phyloP scores from a whole-genome alignment of 176 grass and related monocot species.

The Elymus sibiricus region DNA sequence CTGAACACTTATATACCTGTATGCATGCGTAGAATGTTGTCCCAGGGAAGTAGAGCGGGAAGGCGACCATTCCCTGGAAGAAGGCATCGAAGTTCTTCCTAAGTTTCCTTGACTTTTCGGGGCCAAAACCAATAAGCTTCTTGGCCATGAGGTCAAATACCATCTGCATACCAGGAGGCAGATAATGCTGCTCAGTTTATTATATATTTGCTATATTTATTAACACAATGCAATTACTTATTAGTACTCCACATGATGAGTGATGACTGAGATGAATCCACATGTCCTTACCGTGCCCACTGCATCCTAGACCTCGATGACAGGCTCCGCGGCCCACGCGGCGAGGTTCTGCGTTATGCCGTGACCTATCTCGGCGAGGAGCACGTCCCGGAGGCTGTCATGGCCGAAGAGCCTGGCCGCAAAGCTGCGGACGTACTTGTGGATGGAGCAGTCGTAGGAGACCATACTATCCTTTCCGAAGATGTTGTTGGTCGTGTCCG shows the following conservation, averaged over 20 bases:
- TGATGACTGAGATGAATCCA: too few species aligned
- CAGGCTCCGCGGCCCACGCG: background rate
- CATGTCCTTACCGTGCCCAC: background rate
- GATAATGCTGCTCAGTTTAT: too few species aligned
- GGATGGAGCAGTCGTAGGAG: background rate
- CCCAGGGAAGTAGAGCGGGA: conserved; percentile 3
- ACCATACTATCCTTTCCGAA: background rate
- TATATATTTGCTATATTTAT: too few species aligned
- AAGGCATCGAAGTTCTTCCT: background rate
- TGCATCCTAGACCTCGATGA: background rate
- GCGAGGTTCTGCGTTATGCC: background rate
- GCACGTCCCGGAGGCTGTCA: background rate
- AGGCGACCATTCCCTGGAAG: background rate
- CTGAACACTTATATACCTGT: background rate
- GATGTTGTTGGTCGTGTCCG: background rate
- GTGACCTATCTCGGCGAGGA: background rate
- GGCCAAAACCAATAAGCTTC: background rate
- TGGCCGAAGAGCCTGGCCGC: background rate
- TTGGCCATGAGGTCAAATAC: background rate
- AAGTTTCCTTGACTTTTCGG: background rate
- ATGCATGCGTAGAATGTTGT: conserved; percentile 24
- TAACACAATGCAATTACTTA: too few species aligned
- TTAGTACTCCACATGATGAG: too few species aligned
- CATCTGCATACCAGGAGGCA: background rate
- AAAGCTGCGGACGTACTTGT: background rate